Conservation (phyloP, 2,329 filamentous ascomycete species). For the Sarocladium oryzae region DNA sequence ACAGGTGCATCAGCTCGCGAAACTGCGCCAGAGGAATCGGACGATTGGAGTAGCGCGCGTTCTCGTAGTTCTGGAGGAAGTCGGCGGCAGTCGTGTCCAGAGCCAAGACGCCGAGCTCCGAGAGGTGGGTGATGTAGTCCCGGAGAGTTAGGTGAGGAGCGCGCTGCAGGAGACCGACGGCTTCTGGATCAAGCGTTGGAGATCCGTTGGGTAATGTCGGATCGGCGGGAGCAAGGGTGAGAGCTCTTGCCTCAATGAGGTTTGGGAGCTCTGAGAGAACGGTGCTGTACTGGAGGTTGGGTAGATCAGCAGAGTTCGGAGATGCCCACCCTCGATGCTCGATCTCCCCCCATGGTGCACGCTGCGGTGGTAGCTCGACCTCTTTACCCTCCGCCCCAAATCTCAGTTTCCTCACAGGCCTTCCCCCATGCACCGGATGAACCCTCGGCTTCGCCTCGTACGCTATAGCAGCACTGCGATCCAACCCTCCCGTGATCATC, state of each 20-base stretch:
- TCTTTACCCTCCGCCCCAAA: constrained; percentile 14
- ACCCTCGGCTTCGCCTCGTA: constrained; percentile 49
- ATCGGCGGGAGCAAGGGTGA: constrained; percentile 68
- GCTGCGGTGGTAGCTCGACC: constrained; percentile 39
- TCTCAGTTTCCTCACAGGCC: constrained; percentile 13
- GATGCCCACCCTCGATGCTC: constrained; percentile 86
- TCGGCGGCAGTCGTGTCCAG: constrained; percentile 38
- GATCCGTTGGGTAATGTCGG: constrained; percentile 30
- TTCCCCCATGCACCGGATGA: constrained; percentile 14
- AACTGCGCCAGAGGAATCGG: constrained; percentile 67
- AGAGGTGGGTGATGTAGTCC: constrained; percentile 70
- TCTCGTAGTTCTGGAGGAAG: constrained; percentile 76
- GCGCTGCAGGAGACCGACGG: constrained; percentile 66
- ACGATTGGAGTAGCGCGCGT: constrained; percentile 70
- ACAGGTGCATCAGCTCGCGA: constrained; percentile 72
- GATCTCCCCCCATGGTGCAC: constrained; percentile 71
- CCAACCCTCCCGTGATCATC: constrained; percentile 67
- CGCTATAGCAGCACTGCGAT: constrained; percentile 72
- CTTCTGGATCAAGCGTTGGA: constrained; percentile 54
- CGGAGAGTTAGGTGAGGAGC: constrained; percentile 66
- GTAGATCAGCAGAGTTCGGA: constrained; percentile 65
- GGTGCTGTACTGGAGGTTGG: constrained; percentile 74
- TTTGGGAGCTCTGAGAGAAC: constrained; percentile 82
- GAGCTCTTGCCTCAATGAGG: constrained; percentile 84
- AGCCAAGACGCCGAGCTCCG: constrained; percentile 54